phyloP scores from a whole-genome alignment of 2,329 filamentous ascomycete genomes.

The Penicillium oxalicum region DNA sequence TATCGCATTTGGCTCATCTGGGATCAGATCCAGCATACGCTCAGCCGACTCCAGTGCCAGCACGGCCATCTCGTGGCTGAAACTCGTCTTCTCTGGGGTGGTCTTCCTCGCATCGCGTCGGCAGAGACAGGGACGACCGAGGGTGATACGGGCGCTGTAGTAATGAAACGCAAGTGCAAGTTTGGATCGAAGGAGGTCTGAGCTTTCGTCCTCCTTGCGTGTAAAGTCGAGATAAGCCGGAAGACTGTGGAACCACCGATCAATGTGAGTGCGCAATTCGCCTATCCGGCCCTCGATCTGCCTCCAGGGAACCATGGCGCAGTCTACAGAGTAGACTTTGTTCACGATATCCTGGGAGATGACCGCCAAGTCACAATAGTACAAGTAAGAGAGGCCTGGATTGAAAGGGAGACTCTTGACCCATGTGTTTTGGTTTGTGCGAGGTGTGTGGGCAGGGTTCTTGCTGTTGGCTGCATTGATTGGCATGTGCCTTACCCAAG shows the following conservation, averaged over 20 bases:
- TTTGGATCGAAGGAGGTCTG: slow-evolving; percentile 33
- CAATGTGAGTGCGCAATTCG: slow-evolving; percentile 33
- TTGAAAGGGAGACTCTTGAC: slow-evolving; percentile 32
- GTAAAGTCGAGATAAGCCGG: slow-evolving; percentile 35
- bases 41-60: slow-evolving; percentile 36
- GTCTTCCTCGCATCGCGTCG: slow-evolving; percentile 34
- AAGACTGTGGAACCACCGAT: slow-evolving; percentile 35
- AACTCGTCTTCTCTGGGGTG: slow-evolving; percentile 24
- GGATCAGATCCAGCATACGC: slow-evolving; percentile 37
- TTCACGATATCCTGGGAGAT: slow-evolving; percentile 39
- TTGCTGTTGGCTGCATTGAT: slow-evolving; percentile 26
- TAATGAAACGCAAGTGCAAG: slow-evolving; percentile 40
- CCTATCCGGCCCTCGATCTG: slow-evolving; percentile 38
- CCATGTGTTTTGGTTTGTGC: slow-evolving; percentile 28
- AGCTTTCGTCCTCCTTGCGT: slow-evolving; percentile 28
- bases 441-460: slow-evolving; percentile 18
- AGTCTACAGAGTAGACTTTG: slow-evolving; percentile 38
- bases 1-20: slow-evolving; percentile 36
- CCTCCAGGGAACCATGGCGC: slow-evolving; percentile 34
- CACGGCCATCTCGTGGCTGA: slow-evolving; percentile 37
- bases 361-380: slow-evolving; percentile 36
- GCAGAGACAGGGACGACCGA: slow-evolving; percentile 44
- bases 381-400: slow-evolving; percentile 34
- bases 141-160: slow-evolving; percentile 40
- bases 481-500: slow-evolving; percentile 27